Conservation (phyloP, 2,329 filamentous ascomycete species). For the Penicillium corylophilum region DNA sequence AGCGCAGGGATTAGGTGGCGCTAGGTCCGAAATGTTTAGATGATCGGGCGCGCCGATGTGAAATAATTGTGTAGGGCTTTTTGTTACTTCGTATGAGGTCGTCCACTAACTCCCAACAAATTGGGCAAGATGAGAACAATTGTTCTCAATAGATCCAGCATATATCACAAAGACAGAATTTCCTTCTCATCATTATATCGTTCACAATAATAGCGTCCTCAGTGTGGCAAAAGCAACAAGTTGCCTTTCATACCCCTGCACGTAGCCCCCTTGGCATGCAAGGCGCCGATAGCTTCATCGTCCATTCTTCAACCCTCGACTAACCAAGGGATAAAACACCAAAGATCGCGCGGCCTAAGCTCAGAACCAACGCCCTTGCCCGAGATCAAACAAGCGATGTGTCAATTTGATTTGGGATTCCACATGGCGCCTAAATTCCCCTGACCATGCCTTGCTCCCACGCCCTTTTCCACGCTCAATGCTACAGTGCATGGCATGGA, state of each 20-base stretch:
- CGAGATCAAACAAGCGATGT: constrained; percentile 16
- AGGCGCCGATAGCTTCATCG: constrained; percentile 18
- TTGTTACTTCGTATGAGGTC: neutral
- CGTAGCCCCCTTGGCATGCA: constrained; percentile 21
- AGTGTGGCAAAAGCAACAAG: neutral
- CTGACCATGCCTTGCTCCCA: constrained; percentile 24
- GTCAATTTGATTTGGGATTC: constrained; percentile 9
- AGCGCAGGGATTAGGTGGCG: constrained; percentile 1
- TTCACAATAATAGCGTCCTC: neutral
- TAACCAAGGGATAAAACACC: constrained; percentile 18
- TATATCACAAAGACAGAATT: too few relatives aligned
- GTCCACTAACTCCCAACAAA: neutral
- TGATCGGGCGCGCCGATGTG: neutral
- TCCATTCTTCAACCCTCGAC: constrained; percentile 13
- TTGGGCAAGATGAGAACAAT: neutral
- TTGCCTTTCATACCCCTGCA: constrained; percentile 10
- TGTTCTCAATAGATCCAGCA: neutral
- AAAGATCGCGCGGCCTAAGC: neutral
- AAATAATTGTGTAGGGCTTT: neutral
- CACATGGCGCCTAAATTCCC: constrained; percentile 23
- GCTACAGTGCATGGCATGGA: constrained; percentile 7
- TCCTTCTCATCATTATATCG: neutral
- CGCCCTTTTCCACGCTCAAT: constrained; percentile 18
- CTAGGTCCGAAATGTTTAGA: neutral
- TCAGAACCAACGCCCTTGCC: constrained; percentile 1